phyloP scores from a whole-genome alignment of 345 rosid genomes.

The Gossypium australe region DNA sequence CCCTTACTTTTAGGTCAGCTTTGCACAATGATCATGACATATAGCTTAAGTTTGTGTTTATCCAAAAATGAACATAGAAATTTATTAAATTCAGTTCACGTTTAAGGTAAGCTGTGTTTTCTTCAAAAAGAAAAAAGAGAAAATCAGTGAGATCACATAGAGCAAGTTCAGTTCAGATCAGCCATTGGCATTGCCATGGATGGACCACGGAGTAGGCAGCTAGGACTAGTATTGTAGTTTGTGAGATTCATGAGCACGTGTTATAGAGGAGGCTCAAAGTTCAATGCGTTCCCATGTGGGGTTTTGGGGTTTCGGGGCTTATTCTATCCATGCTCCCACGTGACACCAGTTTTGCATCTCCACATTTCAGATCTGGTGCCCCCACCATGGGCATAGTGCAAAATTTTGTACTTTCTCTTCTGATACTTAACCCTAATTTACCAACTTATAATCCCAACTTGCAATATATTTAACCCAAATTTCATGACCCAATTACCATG shows the following conservation, averaged over 20 bases:
- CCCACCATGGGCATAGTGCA: background rate
- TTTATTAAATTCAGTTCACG: background rate
- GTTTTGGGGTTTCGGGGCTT: slow-evolving; percentile 12
- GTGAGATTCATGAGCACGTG: slow-evolving; percentile 15
- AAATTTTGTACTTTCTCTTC: background rate
- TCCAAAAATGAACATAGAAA: background rate
- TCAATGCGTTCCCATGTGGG: slow-evolving; percentile 33
- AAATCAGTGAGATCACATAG: background rate
- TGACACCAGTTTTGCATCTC: slow-evolving; percentile 12
- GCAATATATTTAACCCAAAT: background rate
- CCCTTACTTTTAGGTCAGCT: background rate
- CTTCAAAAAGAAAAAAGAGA: background rate
- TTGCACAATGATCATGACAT: background rate
- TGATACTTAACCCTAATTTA: background rate
- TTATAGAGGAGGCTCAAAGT: slow-evolving; percentile 20
- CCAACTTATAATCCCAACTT: background rate
- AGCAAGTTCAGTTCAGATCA: background rate
- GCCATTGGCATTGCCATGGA: background rate
- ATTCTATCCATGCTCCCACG: slow-evolving; percentile 26
- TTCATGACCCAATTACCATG: background rate
- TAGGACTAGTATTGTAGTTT: background rate
- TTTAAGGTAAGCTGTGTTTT: too few relatives aligned
- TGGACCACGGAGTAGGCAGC: background rate
- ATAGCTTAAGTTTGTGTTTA: background rate
- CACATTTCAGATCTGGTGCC: background rate